Base-by-base conservation (phyloP, 2,329 filamentous ascomycete species). In the Aspergillus flavus region DNA sequence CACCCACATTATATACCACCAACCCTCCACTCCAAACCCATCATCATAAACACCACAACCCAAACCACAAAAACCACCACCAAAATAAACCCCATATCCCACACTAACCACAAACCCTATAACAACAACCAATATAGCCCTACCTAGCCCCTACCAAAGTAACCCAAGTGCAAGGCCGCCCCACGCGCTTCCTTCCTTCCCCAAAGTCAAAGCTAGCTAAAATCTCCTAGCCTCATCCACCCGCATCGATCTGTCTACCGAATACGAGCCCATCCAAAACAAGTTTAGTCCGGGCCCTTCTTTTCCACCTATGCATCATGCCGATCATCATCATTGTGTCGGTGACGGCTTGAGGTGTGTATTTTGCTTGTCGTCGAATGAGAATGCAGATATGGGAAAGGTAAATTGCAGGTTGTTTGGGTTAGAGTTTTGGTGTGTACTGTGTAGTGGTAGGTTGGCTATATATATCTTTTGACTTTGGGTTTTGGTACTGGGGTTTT, bases 191-290 rank as follows among this genome's bases (percentile, higher is more conserved):
- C 10, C 32, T 28, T 28, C 26, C 26, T 34, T 34, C 45, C 45
- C n/a, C 12, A 46, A 46, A 26, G 4, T 48, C 39, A 41, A 36
- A 36, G 34, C 34, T 36, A 41, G 19, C 39, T 41, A 41, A 41
- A 41, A 41, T 41, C 6, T 9, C 39, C 39, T 41, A 41, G 39
- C 39, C 39, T 41, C 39, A n/a, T n/a, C 39, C 39, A 41, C 39
- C 21, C 43, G n/a, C 11, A 46, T 46, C n/a, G 52, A 54, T 54
- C 52, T 19, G 21, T 55, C 52, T 55, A 55, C 52, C 52, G 52
- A 55, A 55, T 55, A 55, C 52, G 52, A 55, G 23, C 14, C 9
- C 9, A 23, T 6, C 32, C 34, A 19, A 55, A 39, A 26, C 26
- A n/a, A 39, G 32, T 26, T 26, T 55, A 36, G 23, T 16, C 6